phyloP scores from a whole-genome alignment of 805 yeast genomes.

The Monosporozyma servazzii region DNA sequence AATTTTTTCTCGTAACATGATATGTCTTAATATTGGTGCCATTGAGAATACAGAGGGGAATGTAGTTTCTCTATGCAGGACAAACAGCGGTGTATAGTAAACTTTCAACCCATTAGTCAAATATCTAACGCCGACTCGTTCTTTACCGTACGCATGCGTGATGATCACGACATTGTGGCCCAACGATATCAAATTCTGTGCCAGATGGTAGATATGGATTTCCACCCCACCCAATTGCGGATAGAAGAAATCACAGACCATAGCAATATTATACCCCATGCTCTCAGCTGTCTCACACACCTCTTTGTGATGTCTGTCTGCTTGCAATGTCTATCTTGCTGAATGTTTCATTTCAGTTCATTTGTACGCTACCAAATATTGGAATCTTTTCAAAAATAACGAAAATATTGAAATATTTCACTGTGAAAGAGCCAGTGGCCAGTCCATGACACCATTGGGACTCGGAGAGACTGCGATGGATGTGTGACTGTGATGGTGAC shows the following conservation, averaged over 20 bases:
- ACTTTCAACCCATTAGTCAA: conserved; percentile 88
- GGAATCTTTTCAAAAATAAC: too few relatives aligned
- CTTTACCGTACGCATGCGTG: conserved; percentile 74
- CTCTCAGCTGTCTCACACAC: too few relatives aligned
- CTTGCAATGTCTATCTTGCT: too few relatives aligned
- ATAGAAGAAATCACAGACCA: conserved; percentile 95
- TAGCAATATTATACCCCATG: conserved; percentile 20
- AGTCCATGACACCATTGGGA: too few relatives aligned
- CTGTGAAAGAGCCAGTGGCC: too few relatives aligned
- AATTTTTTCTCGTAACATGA: conserved; percentile 74
- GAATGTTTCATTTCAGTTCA: too few relatives aligned
- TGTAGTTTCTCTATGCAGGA: conserved; percentile 73
- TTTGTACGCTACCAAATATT: too few relatives aligned
- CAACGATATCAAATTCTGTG: conserved; percentile 66
- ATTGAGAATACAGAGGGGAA: conserved; percentile 85
- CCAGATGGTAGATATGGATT: conserved; percentile 83
- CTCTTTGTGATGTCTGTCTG: too few relatives aligned
- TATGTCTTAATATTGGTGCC: conserved; percentile 78
- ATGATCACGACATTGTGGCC: conserved; percentile 84
- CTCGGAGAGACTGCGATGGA: too few relatives aligned
- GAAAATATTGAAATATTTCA: too few relatives aligned
- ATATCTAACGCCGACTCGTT: conserved; percentile 71
- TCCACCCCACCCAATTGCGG: conserved; percentile 99
- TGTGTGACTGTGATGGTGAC: too few relatives aligned
- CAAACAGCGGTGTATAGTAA: conserved; percentile 77